Conservation (phyloP, 1,284 basidiomycete genomes). For the Taiwanofungus camphoratus region DNA sequence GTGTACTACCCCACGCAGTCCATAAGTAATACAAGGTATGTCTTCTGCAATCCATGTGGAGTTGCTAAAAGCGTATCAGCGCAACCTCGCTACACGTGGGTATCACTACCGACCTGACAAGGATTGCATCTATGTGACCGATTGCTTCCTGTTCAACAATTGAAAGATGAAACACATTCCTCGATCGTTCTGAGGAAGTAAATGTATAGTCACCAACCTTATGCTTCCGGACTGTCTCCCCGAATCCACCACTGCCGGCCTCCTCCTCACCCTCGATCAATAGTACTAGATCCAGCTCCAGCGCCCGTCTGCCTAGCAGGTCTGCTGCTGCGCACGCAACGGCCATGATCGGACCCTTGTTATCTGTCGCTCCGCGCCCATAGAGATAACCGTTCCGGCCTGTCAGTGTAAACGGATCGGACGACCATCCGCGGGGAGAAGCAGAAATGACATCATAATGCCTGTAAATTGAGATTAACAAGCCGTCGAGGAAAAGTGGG, state of each 20-base stretch:
- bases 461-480: conserved; percentile 29
- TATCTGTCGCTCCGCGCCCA: conserved; percentile 86
- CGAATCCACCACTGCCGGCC: conserved; percentile 83
- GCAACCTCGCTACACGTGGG: neutral
- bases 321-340: conserved; percentile 86
- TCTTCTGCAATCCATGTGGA: conserved; percentile 97
- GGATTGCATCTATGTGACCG: conserved; percentile 80
- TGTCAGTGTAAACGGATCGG: conserved; percentile 78
- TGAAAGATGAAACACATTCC: no score
- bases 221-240: conserved; percentile 65
- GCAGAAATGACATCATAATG: conserved; percentile 94
- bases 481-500: no score
- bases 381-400: conserved; percentile 92
- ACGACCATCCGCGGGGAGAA: conserved; percentile 70
- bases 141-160: conserved; percentile 74
- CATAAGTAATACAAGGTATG: conserved; percentile 94
- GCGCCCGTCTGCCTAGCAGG: conserved; percentile 63
- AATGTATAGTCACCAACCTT: conserved; percentile 45
- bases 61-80: conserved; percentile 49
- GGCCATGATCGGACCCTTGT: conserved; percentile 93
- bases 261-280: conserved; percentile 97
- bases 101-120: conserved; percentile 62
- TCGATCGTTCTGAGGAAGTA: no score
- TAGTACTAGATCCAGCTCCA: conserved; percentile 87
- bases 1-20: conserved; percentile 88